Evolutionary conservation across 257 asterid genomes (phyloP).

Genomic region (Solanum medicagineum): DNA sequence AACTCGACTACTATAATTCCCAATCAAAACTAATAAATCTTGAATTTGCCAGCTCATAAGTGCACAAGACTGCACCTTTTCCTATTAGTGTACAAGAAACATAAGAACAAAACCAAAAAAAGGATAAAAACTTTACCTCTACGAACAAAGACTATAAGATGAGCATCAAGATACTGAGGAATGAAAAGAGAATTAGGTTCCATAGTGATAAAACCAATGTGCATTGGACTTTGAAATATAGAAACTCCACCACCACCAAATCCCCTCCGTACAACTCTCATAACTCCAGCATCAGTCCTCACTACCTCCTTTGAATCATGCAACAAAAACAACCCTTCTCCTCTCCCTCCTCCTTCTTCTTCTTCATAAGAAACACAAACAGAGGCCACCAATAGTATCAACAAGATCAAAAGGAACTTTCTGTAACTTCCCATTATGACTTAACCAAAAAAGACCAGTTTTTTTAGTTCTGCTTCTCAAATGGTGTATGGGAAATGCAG

Average conservation of each 20-base stretch:
- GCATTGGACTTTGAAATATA: conserved; percentile 29
- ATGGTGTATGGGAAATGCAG: not conserved
- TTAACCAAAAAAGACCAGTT: not conserved
- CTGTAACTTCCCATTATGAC: conserved; percentile 4
- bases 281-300: conserved; percentile 56
- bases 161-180: conserved; percentile 83
- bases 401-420: not conserved
- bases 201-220: conserved; percentile 73
- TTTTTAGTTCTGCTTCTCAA: not conserved
- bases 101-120: not conserved
- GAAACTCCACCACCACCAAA: conserved; percentile 8
- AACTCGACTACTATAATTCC: not conserved
- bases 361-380: conserved; percentile 4
- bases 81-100: too few species aligned
- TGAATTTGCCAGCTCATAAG: not conserved
- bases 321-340: conserved; percentile 35
- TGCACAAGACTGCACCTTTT: not conserved
- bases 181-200: conserved; percentile 65
- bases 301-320: conserved; percentile 40
- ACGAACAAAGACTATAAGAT: conserved; percentile 56
- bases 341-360: conserved; percentile 4
- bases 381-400: conserved; percentile 7
- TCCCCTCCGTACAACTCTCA: conserved; percentile 44
- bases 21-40: not conserved
- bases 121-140: conserved; percentile 25